Evolutionary conservation across 805 yeast genomes (phyloP), one percentile per base, ranked within the genome.

Genomic region (Yamadazyma insecticola): DNA sequence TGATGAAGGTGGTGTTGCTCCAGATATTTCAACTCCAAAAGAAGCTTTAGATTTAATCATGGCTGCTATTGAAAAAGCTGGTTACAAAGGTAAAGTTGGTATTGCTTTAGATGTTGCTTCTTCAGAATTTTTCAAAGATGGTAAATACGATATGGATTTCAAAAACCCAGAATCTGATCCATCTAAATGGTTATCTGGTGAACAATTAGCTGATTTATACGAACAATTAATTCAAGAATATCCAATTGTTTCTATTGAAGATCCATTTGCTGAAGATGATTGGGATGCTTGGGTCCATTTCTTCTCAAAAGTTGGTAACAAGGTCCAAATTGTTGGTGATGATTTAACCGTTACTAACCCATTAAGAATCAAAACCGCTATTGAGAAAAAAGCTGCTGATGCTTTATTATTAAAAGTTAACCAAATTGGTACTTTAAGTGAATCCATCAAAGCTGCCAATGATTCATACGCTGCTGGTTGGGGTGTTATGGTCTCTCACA

Each of bases 1-100:
- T 80, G 98, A 90, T 71, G 98, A 90, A 78, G 98, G 98, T 83
- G 98, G 98, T 81, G 96, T 90, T 75, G 98, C 98, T 57, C 98
- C 98, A 70, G 86, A 88, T 70, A 81, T 92, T 51, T 76, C 82
- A 50, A 78, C 96, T 53, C 90, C 98, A 62, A 85, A 78, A 69
- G 97, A 90, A 79, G 98, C 97, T 54, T 75, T 90, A 50, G 97
- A 92, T 74, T 81, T 90, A 67, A 87, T 90, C 66, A 75, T 78
- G 52, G 81, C 68, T 48, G 87, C 98, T 60, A 90, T 92, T 64
- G 85, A 79, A 63, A 67, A 71, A 51, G 96, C 98, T 52, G 98
- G 98, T 61, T 89, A 90, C 83, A 81, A 79, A 46, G 97, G 96
- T 66, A 70, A 78, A 73, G 80, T 90, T 60, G 72, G 77, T 57